Evolutionary conservation across 495 filamentous ascomycete species (phyloP), one percentile per base, ranked within the genome.

Genomic region (Aspergillus avenaceus): DNA sequence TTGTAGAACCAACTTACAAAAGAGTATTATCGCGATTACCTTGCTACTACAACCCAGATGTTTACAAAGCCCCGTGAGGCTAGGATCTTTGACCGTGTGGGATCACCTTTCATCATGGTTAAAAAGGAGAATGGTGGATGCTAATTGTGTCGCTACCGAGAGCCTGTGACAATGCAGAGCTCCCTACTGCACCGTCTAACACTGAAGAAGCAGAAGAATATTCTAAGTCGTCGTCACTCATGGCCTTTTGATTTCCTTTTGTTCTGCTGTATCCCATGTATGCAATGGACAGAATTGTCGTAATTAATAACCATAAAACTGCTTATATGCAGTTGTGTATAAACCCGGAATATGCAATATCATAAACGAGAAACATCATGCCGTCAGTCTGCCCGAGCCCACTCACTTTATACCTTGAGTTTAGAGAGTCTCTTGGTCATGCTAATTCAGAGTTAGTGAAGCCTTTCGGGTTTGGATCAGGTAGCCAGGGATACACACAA

Each of bases 401-500:
- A 36, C 31, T 19, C 31, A 16, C 37, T 38, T 55, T 67, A 65
- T 40, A 69, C 56, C 54, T 65, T 48, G 44, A 59, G 51, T 45
- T 60, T 48, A 16, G 56, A 56, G 49, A 82, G 66, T 50, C 77
- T 63, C 64, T 79, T 77, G 59, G 76, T 77, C 79, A 82, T 82
- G 61, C 78, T 81, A 52, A 37, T 14, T 26, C 21, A 13, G 27
- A 19, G 49, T 73, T 55, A 66, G 63, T 44, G 34, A 40, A 16
- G 22, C 5, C 9, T 45, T 18, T 12, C 34, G 21, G 23, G 28
- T 0, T 22, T 11, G n/a, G 13, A 22, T 5, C 42, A 9, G 14
- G 7, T 8, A 21, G 41, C 23, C 41, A 14, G 24, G 22, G 5
- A 28, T 2, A 84, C 87, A 82, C 77, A 96, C 90, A 97, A 98